These are phyloP conservation scores for Kazachstania martiniae DNA, from an alignment of 805 yeast species.

Conservation along the genomic window DNA sequence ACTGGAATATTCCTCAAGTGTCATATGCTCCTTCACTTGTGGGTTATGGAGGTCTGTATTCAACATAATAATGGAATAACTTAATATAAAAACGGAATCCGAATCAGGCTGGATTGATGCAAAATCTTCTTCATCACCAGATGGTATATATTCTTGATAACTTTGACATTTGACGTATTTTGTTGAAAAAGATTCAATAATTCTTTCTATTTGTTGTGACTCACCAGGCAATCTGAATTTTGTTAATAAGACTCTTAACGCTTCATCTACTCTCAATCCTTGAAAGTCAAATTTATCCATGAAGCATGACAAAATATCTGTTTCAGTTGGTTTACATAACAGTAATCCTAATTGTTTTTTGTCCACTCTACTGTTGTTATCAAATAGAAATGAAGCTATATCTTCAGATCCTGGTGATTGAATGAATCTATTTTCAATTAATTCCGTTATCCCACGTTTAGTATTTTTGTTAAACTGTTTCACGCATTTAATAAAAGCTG, in stretches of 20 bases:
- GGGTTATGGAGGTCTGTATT: constrained; percentile 93
- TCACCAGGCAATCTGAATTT: constrained; percentile 93
- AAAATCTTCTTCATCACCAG: constrained; percentile 18
- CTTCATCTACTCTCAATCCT: constrained; percentile 83
- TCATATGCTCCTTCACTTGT: constrained; percentile 86
- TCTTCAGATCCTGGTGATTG: constrained; percentile 41
- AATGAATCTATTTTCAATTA: constrained; percentile 60
- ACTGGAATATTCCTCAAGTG: constrained; percentile 64
- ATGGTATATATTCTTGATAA: no score
- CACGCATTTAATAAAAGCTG: constrained; percentile 66
- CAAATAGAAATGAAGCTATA: constrained; percentile 66
- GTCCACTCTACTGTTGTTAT: constrained; percentile 71
- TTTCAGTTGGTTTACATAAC: constrained; percentile 65
- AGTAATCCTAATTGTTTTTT: constrained; percentile 82
- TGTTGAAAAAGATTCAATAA: constrained; percentile 77
- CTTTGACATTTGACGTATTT: constrained; percentile 61
- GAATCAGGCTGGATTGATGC: constrained; percentile 57
- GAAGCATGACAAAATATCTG: constrained; percentile 49
- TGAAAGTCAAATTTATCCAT: constrained; percentile 63
- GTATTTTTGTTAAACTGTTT: constrained; percentile 71
- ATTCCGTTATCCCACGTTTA: constrained; percentile 54
- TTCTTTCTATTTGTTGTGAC: constrained; percentile 89
- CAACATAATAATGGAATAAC: constrained; percentile 87
- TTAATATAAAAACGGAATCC: constrained; percentile 80
- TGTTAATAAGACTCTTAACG: constrained; percentile 68